phyloP scores from a whole-genome alignment of 2,329 filamentous ascomycete species.

The Monilinia fructigena region DNA sequence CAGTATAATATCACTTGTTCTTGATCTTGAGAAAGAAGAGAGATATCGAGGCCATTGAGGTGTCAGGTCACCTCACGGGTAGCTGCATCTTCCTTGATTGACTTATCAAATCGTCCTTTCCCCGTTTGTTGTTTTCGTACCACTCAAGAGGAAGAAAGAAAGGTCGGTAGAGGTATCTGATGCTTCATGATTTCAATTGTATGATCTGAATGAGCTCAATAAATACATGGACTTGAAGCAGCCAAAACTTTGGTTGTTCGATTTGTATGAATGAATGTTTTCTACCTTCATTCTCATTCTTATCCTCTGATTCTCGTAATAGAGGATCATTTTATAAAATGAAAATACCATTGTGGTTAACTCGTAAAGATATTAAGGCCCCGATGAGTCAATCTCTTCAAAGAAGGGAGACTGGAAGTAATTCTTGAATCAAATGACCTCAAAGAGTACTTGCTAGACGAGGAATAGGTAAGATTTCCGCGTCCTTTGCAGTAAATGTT shows the following conservation, averaged over 20 bases:
- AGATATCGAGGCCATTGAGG: no score
- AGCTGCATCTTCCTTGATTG: conserved; percentile 11
- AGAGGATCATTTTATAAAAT: neutral
- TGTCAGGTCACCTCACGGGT: neutral
- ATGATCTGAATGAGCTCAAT: neutral
- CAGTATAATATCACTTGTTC: neutral
- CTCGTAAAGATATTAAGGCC: no score
- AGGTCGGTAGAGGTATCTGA: neutral
- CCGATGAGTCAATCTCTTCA: no score
- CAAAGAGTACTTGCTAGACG: no score
- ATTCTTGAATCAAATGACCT: no score
- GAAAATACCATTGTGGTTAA: no score
- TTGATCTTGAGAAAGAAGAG: neutral
- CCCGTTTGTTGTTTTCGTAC: neutral
- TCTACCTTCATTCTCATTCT: no score
- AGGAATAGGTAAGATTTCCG: no score
- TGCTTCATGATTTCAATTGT: neutral
- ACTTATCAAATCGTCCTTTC: conserved; percentile 7
- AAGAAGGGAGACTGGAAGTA: no score
- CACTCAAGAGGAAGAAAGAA: neutral
- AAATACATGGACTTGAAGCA: neutral
- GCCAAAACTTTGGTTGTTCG: conserved; percentile 3
- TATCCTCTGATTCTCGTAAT: neutral
- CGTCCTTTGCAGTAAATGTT: no score
- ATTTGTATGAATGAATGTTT: neutral